phyloP scores from a whole-genome alignment of 129 eudicot genomes.

The sunflower (Helianthus annuus) region HanXRQr2.0-SUNRISE NC_035441.2:111312715-111313214 shows the following conservation, averaged over 20 bases:
- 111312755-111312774: conserved; percentile 29
- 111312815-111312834: conserved; percentile 41
- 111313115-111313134: conserved; percentile 48
- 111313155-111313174: conserved; percentile 55
- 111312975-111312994: conserved; percentile 38
- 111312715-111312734: conserved; percentile 39
- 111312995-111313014: conserved; percentile 34
- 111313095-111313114: conserved; percentile 37
- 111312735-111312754: conserved; percentile 56
- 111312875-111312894: conserved; percentile 38
- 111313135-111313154: conserved; percentile 38
- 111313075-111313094: conserved; percentile 36
- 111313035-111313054: conserved; percentile 37
- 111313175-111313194: conserved; percentile 44
- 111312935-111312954: conserved; percentile 40
- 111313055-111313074: conserved; percentile 56
- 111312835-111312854: conserved; percentile 43
- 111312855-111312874: conserved; percentile 51
- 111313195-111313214: conserved; percentile 36
- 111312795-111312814: conserved; percentile 42
- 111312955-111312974: conserved; percentile 39
- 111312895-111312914: conserved; percentile 35
- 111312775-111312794: conserved; percentile 32
- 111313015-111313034: conserved; percentile 46
- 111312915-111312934: conserved; percentile 31